Evolutionary conservation across 106 monocot species (phyloP).

Genomic region (Dioscorea zingiberensis): DNA sequence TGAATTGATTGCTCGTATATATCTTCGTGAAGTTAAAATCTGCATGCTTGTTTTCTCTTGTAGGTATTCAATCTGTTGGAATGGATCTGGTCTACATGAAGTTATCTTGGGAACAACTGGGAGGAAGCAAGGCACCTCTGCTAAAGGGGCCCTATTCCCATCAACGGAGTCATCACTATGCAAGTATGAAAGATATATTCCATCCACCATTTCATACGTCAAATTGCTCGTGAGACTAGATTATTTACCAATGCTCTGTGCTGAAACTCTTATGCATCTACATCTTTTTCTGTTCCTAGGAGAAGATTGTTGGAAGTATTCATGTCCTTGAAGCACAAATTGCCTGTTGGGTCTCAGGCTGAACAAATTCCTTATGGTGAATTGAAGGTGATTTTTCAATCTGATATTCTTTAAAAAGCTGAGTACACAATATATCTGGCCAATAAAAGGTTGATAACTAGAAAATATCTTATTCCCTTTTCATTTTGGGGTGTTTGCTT

Average conservation of each 20-base stretch:
- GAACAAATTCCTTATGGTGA: constrained; percentile 46
- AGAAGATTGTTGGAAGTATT: constrained; percentile 69
- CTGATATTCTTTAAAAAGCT: neutral
- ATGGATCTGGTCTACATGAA: constrained; percentile 79
- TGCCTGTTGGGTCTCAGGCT: constrained; percentile 12
- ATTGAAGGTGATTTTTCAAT: constrained; percentile 47
- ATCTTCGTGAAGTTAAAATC: neutral
- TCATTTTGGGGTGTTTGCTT: too few relatives aligned
- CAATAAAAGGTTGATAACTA: too few relatives aligned
- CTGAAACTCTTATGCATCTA: too few relatives aligned
- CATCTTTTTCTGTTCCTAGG: constrained; percentile 31
- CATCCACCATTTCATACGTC: too few relatives aligned
- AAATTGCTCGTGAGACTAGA: too few relatives aligned
- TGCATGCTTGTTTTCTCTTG: neutral
- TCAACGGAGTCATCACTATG: constrained; percentile 79
- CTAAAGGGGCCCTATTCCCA: constrained; percentile 65
- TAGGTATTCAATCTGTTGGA: constrained; percentile 97
- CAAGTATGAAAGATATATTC: constrained; percentile 46
- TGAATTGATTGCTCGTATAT: neutral
- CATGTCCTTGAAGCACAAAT: constrained; percentile 26
- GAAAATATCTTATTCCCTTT: too few relatives aligned
- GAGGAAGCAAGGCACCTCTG: constrained; percentile 90
- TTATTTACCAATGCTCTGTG: too few relatives aligned
- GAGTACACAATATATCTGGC: too few relatives aligned
- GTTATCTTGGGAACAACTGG: constrained; percentile 90